Evolutionary conservation across 495 filamentous ascomycete species (phyloP), one percentile per base, ranked within the genome.

Genomic region (Pyrenula aspistea): DNA sequence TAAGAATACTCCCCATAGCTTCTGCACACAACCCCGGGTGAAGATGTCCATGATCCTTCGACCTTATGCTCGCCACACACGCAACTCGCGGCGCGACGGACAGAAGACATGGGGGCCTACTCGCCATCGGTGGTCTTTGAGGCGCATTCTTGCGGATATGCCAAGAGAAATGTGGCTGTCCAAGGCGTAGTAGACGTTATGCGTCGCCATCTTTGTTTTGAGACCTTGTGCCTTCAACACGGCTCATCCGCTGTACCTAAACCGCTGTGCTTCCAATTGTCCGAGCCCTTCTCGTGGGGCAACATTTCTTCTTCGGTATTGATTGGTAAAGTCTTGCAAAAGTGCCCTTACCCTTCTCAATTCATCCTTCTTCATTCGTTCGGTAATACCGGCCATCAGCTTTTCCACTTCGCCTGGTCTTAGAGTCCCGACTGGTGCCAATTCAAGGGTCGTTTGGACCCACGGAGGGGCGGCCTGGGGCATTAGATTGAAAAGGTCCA

Each of bases 291-390:
- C 91, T 56, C 91, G 72, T n/a, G 91, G 91, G 21, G 91, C 91
- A 12, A 99, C 87, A 68, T 99, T 96, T 61, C 95, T 79, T 61
- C 94, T 75, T 48, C 93, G 83, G 67, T 97, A 99, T 42, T 81
- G 86, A 62, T 90, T 95, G 4, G 94, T 96, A 66, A 99, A 99
- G 70, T 99, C 83, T 76, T 97, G 94, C 36, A 99, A 77, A 2
- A 96, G 78, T 31, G 80, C 81, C 21, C 94, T 79, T 48, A 99
- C 86, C 70, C 87, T 87, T 52, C 89, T 75, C n/a, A 86, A 71
- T 60, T 91, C 89, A n/a, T 81, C 77, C 48, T 75, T 75, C 57
- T 82, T 75, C 3, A 95, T 77, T 65, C 82, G 83, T 59, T 84
- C 80, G 54, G 73, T 78, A 56, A 91, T 82, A 58, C 79, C 82